Percentiles rank a stretch among this genome's conserved stretches.
These are phyloP conservation scores for Acorus calamus DNA, from an alignment of 106 monocot species.

Conservation along the genomic window DNA sequence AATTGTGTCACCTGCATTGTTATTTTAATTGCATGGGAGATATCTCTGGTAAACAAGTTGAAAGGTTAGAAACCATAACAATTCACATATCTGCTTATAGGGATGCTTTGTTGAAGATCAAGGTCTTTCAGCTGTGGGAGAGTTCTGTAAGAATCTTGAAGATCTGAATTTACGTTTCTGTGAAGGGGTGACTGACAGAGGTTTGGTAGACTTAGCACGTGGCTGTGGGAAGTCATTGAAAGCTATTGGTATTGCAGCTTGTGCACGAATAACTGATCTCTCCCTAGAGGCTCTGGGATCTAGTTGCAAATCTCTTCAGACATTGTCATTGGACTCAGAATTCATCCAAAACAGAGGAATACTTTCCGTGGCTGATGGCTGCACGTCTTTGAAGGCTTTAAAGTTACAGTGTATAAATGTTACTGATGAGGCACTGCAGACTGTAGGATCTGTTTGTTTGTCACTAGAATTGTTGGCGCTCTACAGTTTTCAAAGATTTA, in stretches of 20 bases:
- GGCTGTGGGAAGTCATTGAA: conserved; percentile 52
- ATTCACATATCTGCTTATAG: conserved; percentile 14
- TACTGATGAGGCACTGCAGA: conserved; percentile 65
- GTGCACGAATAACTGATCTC: conserved; percentile 72
- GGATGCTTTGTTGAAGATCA: conserved; percentile 94
- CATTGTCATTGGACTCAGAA: conserved; percentile 77
- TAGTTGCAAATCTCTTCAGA: conserved; percentile 52
- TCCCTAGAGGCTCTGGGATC: conserved; percentile 66
- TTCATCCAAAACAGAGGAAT: conserved; percentile 58
- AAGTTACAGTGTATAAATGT: conserved; percentile 71
- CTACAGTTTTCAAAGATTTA: conserved; percentile 76
- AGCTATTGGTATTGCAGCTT: conserved; percentile 64
- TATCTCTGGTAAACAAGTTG: too few species aligned
- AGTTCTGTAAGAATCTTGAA: conserved; percentile 62
- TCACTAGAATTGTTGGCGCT: conserved; percentile 69
- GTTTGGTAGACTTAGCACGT: conserved; percentile 46
- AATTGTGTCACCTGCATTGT: too few species aligned
- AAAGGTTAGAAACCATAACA: too few species aligned
- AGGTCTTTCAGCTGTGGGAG: conserved; percentile 71
- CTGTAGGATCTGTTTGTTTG: conserved; percentile 64
- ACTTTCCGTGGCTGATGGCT: conserved; percentile 53
- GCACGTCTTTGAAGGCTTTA: conserved; percentile 56
- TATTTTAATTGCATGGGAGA: too few species aligned
- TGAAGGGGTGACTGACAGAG: conserved; percentile 72
- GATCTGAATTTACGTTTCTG: conserved; percentile 75